Base-by-base conservation (phyloP, 2,329 filamentous ascomycete genomes). In the Cyanodermella asteris region DNA sequence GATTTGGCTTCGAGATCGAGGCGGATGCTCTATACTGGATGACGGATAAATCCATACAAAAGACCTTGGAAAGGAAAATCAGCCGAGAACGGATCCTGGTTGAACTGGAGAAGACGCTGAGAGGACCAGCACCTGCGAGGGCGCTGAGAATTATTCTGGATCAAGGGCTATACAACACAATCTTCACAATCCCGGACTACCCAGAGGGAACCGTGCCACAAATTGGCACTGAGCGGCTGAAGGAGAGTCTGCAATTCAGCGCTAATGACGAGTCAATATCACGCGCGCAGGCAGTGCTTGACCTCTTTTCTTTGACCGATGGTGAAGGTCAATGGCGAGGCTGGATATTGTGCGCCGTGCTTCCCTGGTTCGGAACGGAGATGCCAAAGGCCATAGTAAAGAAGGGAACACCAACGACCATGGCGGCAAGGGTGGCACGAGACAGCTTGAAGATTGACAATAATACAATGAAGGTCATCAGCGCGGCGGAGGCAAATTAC, bases 41-140 rank as follows among this genome's bases (percentile, higher is more conserved):
- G 84, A 61, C 60, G 8, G 61, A 91, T 35, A 43, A 52, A n/a
- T 59, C 63, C n/a, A 87, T 97, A 24, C 62, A 82, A 30, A 56
- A 70, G 7, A 75, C 78, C 4, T 53, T 97, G n/a, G 67, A 63
- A 24, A 47, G 72, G 16, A 97, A 97, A 45, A 94, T 97, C 36
- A 93, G 77, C 40, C 68, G 81, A 27, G 87, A 97, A 47, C 62
- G 87, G 29, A 71, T 97, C 2, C 78, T 80, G 1, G 63, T 73
- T 4, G 87, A 97, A 44, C 40, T 93, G 4, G 76, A 84, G 41
- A 94, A 94, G 56, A 91, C 91, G 70, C 55, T 94, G 11, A 72
- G 67, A 47, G 69, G 61, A 17, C 59, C 62, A 7, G 54, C 69
- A 36, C 72, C 74, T 6, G 50, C 53, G 24, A 53, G 55, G 35